Evolutionary conservation across 225 moss, liverwort and hornwort genomes (phyloP), one percentile per base, ranked within the genome.

Genomic region (Polytrichum commune): DNA sequence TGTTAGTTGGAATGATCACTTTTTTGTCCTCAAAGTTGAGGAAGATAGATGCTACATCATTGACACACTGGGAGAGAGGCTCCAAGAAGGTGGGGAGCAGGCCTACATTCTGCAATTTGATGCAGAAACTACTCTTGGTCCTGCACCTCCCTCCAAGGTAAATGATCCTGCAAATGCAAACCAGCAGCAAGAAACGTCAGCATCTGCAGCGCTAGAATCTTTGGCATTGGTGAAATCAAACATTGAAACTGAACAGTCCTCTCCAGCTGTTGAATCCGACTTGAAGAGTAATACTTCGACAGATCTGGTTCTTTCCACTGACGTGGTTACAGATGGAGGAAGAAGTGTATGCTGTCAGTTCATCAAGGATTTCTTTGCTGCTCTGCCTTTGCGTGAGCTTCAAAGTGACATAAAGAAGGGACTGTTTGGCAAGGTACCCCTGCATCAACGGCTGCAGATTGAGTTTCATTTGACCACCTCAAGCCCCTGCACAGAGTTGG

Each of bases 1-100:
- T 55, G 94, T 94, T 35, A 94, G 97, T 81, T 97, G 97, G 97
- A 97, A 97, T 53, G 97, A 97, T 74, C 97, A 97, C 68, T 97
- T 97, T 67, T 97, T 97, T 73, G 92, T 97, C 5, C 92, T 97
- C 8, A 90, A 92, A 78, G 64, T 97, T 68, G 94, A 92, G 73
- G 90, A 92, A 33, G 70, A 87, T 29, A 83, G 80, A 27, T 97
- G 94, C 79, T 92, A 91, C 55, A 94, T 94, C 65, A 97, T 97
- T 54, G 97, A 97, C 72, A 97, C 97, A 1, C 79, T 97, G 38
- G 97, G 97, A 33, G 97, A 97, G 82, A 89, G 97, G 76, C 75
- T 97, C 24, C 91, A 92, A 75, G 97, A 97, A 80, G 97, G 94
- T 62, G 92, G 97, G 54, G 90, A 89, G 63, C 94, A 97, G 89